Percentiles rank a stretch among this genome's conserved stretches.
phyloP scores from a whole-genome alignment of 768 basidiomycete genomes.

The Leccinum truebloodii region DNA sequence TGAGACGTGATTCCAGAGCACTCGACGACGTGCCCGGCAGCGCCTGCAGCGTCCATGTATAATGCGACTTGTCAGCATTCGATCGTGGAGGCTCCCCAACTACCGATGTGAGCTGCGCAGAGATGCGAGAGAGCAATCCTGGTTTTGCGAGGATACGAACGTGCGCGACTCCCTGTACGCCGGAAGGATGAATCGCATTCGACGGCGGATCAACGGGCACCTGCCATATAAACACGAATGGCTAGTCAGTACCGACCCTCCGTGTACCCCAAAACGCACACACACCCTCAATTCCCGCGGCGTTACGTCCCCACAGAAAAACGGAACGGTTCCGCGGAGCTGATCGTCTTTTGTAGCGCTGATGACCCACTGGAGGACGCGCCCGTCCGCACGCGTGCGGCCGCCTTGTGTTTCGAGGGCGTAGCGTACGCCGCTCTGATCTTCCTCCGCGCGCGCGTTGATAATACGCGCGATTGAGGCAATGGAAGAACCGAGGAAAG shows the following conservation, averaged over 20 bases:
- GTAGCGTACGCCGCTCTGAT: conserved; percentile 45
- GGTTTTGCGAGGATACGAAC: conserved; percentile 44
- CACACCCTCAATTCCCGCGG: conserved; percentile 58
- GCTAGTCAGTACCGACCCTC: neutral
- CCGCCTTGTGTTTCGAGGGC: conserved; percentile 50
- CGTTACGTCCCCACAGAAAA: conserved; percentile 76
- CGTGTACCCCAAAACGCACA: neutral
- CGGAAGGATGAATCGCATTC: conserved; percentile 52
- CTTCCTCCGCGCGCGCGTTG: conserved; percentile 48
- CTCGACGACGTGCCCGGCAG: conserved; percentile 16
- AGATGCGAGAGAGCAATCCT: conserved; percentile 31
- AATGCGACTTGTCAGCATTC: conserved; percentile 22
- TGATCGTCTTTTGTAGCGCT: conserved; percentile 36
- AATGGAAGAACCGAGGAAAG: conserved; percentile 56
- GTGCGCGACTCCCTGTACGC: conserved; percentile 49
- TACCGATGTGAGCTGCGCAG: conserved; percentile 48
- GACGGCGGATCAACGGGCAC: conserved; percentile 50
- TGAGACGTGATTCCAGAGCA: conserved; percentile 29
- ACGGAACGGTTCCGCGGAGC: conserved; percentile 48
- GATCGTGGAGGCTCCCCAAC: conserved; percentile 42
- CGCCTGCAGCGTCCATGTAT: conserved; percentile 47
- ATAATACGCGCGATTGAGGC: conserved; percentile 50
- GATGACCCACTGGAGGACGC: conserved; percentile 59
- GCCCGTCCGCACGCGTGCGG: conserved; percentile 55
- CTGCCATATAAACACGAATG: conserved; percentile 27